Percentiles rank a stretch among this genome's conserved stretches.
Evolutionary conservation across 2,329 filamentous ascomycete genomes (phyloP).

Genomic region (Trichoderma sp.): DNA sequence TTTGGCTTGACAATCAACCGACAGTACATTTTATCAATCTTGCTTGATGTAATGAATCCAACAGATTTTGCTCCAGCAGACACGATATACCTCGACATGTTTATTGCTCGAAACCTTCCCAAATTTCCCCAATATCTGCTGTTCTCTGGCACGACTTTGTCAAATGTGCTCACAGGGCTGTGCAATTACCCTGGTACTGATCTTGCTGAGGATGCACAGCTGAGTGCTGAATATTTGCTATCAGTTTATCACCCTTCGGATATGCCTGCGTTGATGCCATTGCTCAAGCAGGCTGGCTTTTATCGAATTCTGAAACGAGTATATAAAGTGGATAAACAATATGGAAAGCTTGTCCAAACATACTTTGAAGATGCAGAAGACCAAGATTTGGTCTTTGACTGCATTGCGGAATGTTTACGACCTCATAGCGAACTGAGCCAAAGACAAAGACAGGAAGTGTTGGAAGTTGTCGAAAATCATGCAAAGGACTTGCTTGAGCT

Average conservation of each 20-base stretch:
- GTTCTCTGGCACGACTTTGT: conserved; percentile 82
- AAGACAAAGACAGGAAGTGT: conserved; percentile 74
- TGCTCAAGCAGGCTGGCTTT: conserved; percentile 80
- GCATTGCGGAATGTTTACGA: conserved; percentile 74
- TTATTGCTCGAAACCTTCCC: conserved; percentile 90
- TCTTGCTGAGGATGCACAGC: conserved; percentile 87
- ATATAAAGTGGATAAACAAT: conserved; percentile 79
- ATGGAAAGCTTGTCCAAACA: conserved; percentile 73
- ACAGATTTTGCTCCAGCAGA: conserved; percentile 77
- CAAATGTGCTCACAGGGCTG: conserved; percentile 77
- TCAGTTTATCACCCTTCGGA: conserved; percentile 92
- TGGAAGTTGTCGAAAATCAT: conserved; percentile 66
- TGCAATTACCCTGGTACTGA: conserved; percentile 82
- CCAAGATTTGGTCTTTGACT: conserved; percentile 74
- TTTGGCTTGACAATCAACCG: conserved; percentile 77
- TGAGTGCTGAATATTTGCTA: conserved; percentile 94
- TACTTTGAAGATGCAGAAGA: conserved; percentile 87
- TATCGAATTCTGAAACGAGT: conserved; percentile 90
- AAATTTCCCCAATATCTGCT: conserved; percentile 97
- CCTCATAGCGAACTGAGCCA: conserved; percentile 64
- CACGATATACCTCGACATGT: conserved; percentile 97
- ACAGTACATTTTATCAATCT: conserved; percentile 88
- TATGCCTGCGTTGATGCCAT: conserved; percentile 71
- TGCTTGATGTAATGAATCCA: conserved; percentile 86
- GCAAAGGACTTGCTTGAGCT: conserved; percentile 69